These are phyloP conservation scores for Aspergillus ochraceoroseus DNA, from an alignment of 2,329 filamentous ascomycete genomes.

Conservation along the genomic window DNA sequence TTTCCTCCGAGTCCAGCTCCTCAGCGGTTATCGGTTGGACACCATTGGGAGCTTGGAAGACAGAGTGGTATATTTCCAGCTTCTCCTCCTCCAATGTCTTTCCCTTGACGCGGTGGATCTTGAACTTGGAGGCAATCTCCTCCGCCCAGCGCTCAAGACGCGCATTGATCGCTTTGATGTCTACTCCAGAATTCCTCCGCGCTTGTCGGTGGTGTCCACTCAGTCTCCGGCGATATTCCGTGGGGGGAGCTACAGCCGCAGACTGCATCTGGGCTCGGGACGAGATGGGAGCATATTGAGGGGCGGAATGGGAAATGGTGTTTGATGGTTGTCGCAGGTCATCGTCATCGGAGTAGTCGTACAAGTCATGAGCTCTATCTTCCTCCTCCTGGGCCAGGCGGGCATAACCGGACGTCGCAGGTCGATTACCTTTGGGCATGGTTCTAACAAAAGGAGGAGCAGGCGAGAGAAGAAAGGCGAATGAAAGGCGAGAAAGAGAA, in stretches of 20 bases:
- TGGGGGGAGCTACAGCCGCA: slow-evolving; percentile 36
- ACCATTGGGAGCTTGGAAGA: slow-evolving; percentile 89
- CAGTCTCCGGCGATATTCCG: slow-evolving; percentile 45
- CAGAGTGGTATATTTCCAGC: slow-evolving; percentile 93
- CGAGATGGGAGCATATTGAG: slow-evolving; percentile 59
- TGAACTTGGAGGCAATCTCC: slow-evolving; percentile 96
- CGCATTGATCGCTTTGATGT: slow-evolving; percentile 97
- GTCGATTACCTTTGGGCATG: slow-evolving; percentile 61
- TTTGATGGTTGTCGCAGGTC: slow-evolving; percentile 53
- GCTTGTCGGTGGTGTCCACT: slow-evolving; percentile 49
- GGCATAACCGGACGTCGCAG: slow-evolving; percentile 76
- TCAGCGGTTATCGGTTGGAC: slow-evolving; percentile 74
- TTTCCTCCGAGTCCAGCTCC: slow-evolving; percentile 56
- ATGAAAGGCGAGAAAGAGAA: slow-evolving; percentile 17
- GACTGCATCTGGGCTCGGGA: slow-evolving; percentile 50
- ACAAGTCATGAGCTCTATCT: slow-evolving; percentile 40
- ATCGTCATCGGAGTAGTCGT: slow-evolving; percentile 68
- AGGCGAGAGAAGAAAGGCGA: slow-evolving; percentile 7
- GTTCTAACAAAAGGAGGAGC: slow-evolving; percentile 30
- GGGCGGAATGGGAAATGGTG: slow-evolving; percentile 52
- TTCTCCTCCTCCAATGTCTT: slow-evolving; percentile 73
- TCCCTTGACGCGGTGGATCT: slow-evolving; percentile 71
- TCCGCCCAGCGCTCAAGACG: slow-evolving; percentile 94
- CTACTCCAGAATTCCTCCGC: slow-evolving; percentile 78
- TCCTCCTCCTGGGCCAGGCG: slow-evolving; percentile 77